Base-by-base conservation (phyloP, 352 stramenopile species). In the Stephanocyclus meneghinianus region DNA sequence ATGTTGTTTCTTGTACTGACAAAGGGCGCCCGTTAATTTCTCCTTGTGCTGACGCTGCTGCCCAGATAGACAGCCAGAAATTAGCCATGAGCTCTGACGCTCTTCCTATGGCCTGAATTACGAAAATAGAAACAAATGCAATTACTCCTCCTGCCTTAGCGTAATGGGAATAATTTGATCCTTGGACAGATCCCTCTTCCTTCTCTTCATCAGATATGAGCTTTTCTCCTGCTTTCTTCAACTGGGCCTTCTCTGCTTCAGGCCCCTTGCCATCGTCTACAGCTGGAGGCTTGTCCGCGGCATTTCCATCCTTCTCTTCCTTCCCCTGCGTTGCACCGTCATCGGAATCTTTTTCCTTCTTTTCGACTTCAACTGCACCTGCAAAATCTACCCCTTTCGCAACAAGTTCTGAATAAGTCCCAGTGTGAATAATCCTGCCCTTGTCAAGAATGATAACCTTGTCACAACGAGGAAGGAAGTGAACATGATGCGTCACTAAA, bases 401-500 rank as follows among this genome's bases (percentile, higher is more conserved):
- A 29, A 91, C 50, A 10, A 94, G 74, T 11, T 94, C 88, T 50
- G 80, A 29, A 67, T 91, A 95, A 1, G 29, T 83, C 45, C 89
- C 91, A 44, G 77, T 72, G 44, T 91, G 84, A 47, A 81, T 79
- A 48, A 94, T 85, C 7, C 51, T 80, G 1, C 89, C 89, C 32
- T 86, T 69, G 16, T 93, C 85, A 37, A 94, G 66, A n/a, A 94
- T 80, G 60, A 95, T 89, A 0, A 95, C 88, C 29, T 73, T 69
- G 69, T 94, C 87, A 68, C 91, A 95, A 32, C 87, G 66, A 10
- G 82, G 67, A 4, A 94, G 65, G 32, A 94, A 87, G 60, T 92
- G 85, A 30, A 92, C 88, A 51, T 94, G 89, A 72, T 95, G 91
- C 10, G 91, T 94, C 4, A 95, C 91, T 4, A 95, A 60, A 1